These are phyloP conservation scores for Clitopilus hobsonii DNA, from an alignment of 768 basidiomycete genomes.

Conservation along the genomic window DNA sequence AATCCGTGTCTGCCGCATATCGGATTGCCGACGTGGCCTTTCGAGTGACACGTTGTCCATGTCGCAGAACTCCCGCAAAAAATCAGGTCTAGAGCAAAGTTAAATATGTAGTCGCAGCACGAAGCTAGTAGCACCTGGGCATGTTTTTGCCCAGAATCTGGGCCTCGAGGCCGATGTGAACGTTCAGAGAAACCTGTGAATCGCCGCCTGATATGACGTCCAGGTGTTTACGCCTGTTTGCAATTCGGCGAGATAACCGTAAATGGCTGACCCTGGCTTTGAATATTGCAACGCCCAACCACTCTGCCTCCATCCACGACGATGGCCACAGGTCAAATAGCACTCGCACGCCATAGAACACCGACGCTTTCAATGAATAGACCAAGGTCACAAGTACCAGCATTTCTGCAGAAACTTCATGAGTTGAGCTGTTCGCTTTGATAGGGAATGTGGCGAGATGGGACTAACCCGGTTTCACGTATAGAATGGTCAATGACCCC, in stretches of 20 bases:
- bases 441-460: constrained; percentile 4
- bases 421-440: constrained; percentile 47
- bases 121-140: too few relatives aligned
- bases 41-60: not conserved
- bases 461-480: not conserved
- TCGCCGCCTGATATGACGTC: not conserved
- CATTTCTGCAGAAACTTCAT: constrained; percentile 90
- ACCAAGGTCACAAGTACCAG: constrained; percentile 47
- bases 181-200: too few relatives aligned
- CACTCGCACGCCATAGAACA: constrained; percentile 19
- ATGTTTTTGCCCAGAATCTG: too few relatives aligned
- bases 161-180: too few relatives aligned
- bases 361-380: constrained; percentile 26
- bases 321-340: constrained; percentile 25
- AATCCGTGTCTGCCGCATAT: not conserved
- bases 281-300: constrained; percentile 1
- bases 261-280: not conserved
- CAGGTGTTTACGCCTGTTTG: not conserved
- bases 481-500: constrained; percentile 88
- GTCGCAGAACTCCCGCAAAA: not conserved
- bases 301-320: not conserved
- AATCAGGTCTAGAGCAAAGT: too few relatives aligned
- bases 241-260: not conserved
- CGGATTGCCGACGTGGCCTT: not conserved
- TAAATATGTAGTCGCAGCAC: too few relatives aligned